Percentiles rank a stretch among this genome's conserved stretches.
These are phyloP conservation scores for Lathyrus sativus DNA, from an alignment of 306 rosid species.

Conservation along the genomic window DNA sequence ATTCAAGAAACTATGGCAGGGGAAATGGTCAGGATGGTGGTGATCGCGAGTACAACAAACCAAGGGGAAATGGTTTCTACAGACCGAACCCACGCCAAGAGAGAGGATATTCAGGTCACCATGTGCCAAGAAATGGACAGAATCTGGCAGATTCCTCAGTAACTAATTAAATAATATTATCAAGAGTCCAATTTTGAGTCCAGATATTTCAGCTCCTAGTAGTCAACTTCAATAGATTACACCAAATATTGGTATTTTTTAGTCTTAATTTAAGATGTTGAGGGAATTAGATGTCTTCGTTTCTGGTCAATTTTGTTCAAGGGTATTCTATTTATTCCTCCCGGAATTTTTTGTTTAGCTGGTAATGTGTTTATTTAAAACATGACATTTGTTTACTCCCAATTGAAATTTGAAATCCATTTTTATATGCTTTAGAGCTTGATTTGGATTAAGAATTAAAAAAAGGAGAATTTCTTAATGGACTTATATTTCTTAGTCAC, in stretches of 20 bases:
- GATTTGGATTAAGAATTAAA: too few species aligned
- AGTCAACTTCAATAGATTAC: conserved; percentile 40
- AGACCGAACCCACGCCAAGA: conserved; percentile 66
- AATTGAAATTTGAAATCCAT: conserved; percentile 35
- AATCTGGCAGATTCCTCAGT: conserved; percentile 49
- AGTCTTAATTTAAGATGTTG: conserved; percentile 41
- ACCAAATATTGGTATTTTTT: conserved; percentile 43
- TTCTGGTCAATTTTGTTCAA: conserved; percentile 38
- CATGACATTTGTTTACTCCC: conserved; percentile 37
- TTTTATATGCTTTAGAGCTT: too few species aligned
- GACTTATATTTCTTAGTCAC: too few species aligned
- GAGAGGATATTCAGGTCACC: conserved; percentile 56
- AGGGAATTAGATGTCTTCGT: conserved; percentile 40
- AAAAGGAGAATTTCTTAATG: too few species aligned
- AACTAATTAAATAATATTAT: conserved; percentile 37
- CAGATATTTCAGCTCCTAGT: conserved; percentile 45
- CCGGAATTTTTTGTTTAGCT: conserved; percentile 36
- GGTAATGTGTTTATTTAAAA: conserved; percentile 43
- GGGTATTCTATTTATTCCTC: conserved; percentile 38
- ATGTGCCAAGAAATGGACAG: conserved; percentile 59
- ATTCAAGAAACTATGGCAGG: conserved; percentile 57
- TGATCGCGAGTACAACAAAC: conserved; percentile 65
- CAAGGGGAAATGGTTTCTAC: conserved; percentile 78
- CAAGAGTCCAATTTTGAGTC: conserved; percentile 56
- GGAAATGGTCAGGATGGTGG: conserved; percentile 61